phyloP scores from a whole-genome alignment of 2,329 filamentous ascomycete species.

The Cordyceps cicadae region DNA sequence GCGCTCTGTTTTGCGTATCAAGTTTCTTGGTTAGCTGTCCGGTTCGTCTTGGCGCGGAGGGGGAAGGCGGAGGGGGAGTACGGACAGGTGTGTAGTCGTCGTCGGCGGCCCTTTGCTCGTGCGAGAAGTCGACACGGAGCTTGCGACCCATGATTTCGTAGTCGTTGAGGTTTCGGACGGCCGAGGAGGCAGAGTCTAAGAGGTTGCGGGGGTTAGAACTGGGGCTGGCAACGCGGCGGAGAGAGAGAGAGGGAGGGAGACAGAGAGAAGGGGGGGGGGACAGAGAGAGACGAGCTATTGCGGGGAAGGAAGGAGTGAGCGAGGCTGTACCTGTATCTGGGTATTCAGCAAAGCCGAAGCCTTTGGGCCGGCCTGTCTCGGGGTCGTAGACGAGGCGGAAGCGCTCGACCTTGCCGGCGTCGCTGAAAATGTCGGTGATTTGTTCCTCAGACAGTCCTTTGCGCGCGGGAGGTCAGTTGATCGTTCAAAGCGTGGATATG shows the following conservation, averaged over 20 bases:
- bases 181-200: constrained; percentile 72
- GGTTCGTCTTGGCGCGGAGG: background rate
- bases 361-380: constrained; percentile 88
- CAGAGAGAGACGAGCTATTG: too few relatives aligned
- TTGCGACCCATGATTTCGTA: constrained; percentile 93
- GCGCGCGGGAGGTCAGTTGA: background rate
- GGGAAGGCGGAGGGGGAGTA: background rate
- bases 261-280: too few relatives aligned
- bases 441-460: constrained; percentile 90
- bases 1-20: background rate
- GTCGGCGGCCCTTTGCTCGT: constrained; percentile 71
- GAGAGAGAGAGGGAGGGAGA: background rate
- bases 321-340: constrained; percentile 65
- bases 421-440: constrained; percentile 87
- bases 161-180: constrained; percentile 91
- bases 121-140: constrained; percentile 90
- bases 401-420: constrained; percentile 80
- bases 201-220: background rate
- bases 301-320: background rate
- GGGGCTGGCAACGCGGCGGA: background rate
- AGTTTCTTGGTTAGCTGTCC: background rate
- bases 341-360: constrained; percentile 95
- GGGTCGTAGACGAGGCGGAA: constrained; percentile 94
- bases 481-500: background rate
- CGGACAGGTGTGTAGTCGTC: constrained; percentile 38